A percentile compares a stretch with the other conserved stretches of the same genome.
phyloP scores from a whole-genome alignment of 345 rosid genomes.

The Populus simonii region DNA sequence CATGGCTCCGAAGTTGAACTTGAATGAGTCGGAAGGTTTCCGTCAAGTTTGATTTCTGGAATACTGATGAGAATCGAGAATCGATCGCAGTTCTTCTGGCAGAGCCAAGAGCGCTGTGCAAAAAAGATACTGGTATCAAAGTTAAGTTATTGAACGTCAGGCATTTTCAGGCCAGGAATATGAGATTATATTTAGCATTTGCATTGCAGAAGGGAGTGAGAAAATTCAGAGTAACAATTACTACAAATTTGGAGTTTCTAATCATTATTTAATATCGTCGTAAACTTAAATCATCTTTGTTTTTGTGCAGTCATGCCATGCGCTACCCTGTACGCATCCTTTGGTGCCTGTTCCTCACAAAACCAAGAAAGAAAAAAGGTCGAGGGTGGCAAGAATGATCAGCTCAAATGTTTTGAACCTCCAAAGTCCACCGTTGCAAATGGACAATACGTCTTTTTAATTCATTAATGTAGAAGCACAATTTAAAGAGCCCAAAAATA shows the following conservation, averaged over 20 bases:
- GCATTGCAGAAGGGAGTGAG: too few species aligned
- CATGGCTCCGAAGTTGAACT: not conserved
- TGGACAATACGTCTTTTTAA: not conserved
- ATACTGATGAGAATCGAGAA: not conserved
- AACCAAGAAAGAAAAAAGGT: too few species aligned
- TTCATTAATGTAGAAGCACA: not conserved
- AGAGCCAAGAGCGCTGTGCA: not conserved
- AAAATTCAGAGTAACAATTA: too few species aligned
- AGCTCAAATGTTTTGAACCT: not conserved
- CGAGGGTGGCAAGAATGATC: not conserved
- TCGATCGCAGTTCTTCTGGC: not conserved
- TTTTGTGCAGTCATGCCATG: too few species aligned
- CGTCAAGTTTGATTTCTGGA: not conserved
- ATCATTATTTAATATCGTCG: too few species aligned
- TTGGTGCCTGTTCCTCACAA: too few species aligned
- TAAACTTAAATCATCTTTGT: too few species aligned
- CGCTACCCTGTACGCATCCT: too few species aligned
- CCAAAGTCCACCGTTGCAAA: not conserved
- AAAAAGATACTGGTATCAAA: too few species aligned
- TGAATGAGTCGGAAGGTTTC: not conserved
- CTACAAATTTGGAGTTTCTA: too few species aligned
- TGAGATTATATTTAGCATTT: too few species aligned
- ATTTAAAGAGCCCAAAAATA: not conserved
- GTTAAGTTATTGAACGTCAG: not conserved
- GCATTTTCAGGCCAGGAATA: not conserved